These are phyloP conservation scores for Hibiscus mutabilis DNA, from an alignment of 345 rosid genomes.

Conservation along the genomic window DNA sequence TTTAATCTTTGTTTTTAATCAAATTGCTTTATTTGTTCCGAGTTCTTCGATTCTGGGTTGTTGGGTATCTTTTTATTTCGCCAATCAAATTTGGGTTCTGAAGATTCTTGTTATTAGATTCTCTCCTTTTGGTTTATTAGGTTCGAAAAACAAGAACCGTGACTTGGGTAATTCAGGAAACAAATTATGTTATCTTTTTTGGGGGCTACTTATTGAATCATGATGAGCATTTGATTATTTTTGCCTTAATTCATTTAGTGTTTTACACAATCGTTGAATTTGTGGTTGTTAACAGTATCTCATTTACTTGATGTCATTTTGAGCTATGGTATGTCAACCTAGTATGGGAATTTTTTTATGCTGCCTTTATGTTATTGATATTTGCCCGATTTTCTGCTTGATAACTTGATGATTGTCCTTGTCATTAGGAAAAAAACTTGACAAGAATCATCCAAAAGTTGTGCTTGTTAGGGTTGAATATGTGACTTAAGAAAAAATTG, in stretches of 20 bases:
- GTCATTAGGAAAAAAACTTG: background rate
- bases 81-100: background rate
- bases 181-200: background rate
- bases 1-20: background rate
- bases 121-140: background rate
- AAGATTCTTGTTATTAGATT: background rate
- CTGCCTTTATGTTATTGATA: background rate
- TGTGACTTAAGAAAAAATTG: background rate
- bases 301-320: background rate
- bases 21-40: background rate
- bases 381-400: background rate
- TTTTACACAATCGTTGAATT: background rate
- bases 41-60: background rate
- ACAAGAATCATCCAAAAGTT: background rate
- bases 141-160: background rate
- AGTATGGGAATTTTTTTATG: background rate
- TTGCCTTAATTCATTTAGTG: background rate
- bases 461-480: background rate
- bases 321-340: background rate
- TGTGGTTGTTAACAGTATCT: background rate
- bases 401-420: background rate
- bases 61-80: background rate
- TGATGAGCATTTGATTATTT: background rate
- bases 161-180: constrained; percentile 5
- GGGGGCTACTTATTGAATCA: background rate